Evolutionary conservation across 2,329 filamentous ascomycete genomes (phyloP).

Genomic region (Fusarium nelsonii): DNA sequence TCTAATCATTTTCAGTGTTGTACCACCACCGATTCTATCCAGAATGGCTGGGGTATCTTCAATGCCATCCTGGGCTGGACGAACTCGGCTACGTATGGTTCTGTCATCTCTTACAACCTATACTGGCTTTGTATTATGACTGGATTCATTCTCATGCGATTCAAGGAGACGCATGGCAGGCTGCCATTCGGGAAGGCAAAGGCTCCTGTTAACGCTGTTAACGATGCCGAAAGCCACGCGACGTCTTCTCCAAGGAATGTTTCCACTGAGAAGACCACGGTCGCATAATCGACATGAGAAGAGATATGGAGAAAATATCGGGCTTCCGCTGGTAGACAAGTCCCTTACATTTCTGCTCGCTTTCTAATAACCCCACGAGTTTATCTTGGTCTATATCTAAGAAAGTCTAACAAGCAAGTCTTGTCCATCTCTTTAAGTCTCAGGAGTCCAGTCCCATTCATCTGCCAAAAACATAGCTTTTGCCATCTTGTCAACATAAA

Average conservation of each 20-base stretch:
- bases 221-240: conserved; percentile 47
- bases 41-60: conserved; percentile 88
- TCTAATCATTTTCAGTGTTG: conserved; percentile 68
- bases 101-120: conserved; percentile 86
- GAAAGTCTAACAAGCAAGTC: conserved; percentile 25
- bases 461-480: conserved; percentile 67
- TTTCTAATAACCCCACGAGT: conserved; percentile 35
- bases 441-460: conserved; percentile 71
- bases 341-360: conserved; percentile 10
- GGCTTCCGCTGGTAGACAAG: conserved; percentile 1
- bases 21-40: conserved; percentile 76
- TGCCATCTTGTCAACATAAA: conserved; percentile 65
- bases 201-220: conserved; percentile 30
- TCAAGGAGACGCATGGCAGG: conserved; percentile 69
- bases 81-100: conserved; percentile 89
- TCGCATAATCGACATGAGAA: conserved; percentile 21
- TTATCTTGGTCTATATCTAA: conserved; percentile 40
- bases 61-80: conserved; percentile 89
- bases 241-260: conserved; percentile 44
- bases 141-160: conserved; percentile 74
- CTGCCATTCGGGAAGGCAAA: conserved; percentile 60
- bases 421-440: conserved; percentile 49
- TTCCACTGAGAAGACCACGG: conserved; percentile 48
- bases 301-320: neutral
- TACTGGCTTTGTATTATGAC: conserved; percentile 87